Conservation (phyloP, 2,329 filamentous ascomycete genomes). For the Colletotrichum nymphaeae region DNA sequence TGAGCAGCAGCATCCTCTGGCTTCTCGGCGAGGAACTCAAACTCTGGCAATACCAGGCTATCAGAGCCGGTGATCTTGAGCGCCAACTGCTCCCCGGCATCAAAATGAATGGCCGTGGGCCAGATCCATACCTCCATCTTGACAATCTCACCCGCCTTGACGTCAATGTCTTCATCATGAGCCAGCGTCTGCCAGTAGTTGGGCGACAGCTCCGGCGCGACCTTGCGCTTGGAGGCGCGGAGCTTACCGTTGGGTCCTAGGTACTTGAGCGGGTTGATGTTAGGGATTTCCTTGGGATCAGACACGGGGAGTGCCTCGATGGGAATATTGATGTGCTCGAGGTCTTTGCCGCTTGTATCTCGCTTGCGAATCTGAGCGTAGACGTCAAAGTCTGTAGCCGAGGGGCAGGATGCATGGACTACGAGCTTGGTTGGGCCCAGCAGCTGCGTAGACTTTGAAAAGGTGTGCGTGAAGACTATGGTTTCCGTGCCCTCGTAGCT, state of each 20-base stretch:
- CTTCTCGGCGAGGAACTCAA: background rate
- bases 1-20: background rate
- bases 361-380: slow-evolving; percentile 9
- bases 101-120: slow-evolving; percentile 13
- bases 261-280: slow-evolving; percentile 18
- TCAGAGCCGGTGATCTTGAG: background rate
- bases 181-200: slow-evolving; percentile 6
- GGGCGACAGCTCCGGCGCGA: background rate
- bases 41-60: background rate
- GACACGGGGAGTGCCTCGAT: background rate
- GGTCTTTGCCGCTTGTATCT: background rate
- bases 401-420: background rate
- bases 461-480: background rate
- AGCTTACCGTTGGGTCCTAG: slow-evolving; percentile 9
- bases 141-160: background rate
- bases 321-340: slow-evolving; percentile 14
- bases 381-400: slow-evolving; percentile 6
- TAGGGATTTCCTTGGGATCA: background rate
- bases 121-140: slow-evolving; percentile 12
- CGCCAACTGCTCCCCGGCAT: background rate
- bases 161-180: background rate
- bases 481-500: background rate
- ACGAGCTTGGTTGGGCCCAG: slow-evolving; percentile 15
- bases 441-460: background rate
- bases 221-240: background rate